Percentiles rank a stretch among this genome's conserved stretches.
Conservation (phyloP, 768 basidiomycete species). For the Mycena polygramma region DNA sequence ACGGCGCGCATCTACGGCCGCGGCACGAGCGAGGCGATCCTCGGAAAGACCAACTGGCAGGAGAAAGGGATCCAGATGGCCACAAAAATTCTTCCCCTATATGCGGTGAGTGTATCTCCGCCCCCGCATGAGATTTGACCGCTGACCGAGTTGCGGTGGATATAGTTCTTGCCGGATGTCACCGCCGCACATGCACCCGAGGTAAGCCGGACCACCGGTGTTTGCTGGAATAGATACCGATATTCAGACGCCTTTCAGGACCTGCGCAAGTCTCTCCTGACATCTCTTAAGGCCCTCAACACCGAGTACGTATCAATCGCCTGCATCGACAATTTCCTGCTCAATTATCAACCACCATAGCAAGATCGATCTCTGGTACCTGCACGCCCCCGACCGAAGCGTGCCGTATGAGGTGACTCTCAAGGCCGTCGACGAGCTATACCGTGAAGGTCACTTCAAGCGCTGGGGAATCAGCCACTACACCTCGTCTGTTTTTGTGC, state of each 20-base stretch:
- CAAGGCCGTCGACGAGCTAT: conserved; percentile 65
- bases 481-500: conserved; percentile 58
- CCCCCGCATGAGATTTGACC: neutral
- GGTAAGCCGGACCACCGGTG: neutral
- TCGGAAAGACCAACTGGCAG: conserved; percentile 65
- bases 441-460: conserved; percentile 70
- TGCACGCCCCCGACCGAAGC: conserved; percentile 71
- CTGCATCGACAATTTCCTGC: too few species aligned
- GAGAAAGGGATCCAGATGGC: conserved; percentile 65
- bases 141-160: neutral
- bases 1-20: conserved; percentile 63
- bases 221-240: neutral
- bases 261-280: conserved; percentile 58
- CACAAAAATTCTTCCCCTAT: conserved; percentile 69
- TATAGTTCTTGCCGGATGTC: neutral
- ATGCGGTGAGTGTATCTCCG: conserved; percentile 3
- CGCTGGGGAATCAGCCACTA: conserved; percentile 74
- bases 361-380: conserved; percentile 63
- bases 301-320: conserved; percentile 51
- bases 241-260: conserved; percentile 45
- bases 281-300: conserved; percentile 60
- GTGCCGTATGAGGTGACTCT: conserved; percentile 70
- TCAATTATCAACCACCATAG: neutral
- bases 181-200: conserved; percentile 10
- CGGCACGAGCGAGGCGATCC: conserved; percentile 67